Conservation (phyloP, 2,329 filamentous ascomycete genomes). For the Talaromyces sp. region DNA sequence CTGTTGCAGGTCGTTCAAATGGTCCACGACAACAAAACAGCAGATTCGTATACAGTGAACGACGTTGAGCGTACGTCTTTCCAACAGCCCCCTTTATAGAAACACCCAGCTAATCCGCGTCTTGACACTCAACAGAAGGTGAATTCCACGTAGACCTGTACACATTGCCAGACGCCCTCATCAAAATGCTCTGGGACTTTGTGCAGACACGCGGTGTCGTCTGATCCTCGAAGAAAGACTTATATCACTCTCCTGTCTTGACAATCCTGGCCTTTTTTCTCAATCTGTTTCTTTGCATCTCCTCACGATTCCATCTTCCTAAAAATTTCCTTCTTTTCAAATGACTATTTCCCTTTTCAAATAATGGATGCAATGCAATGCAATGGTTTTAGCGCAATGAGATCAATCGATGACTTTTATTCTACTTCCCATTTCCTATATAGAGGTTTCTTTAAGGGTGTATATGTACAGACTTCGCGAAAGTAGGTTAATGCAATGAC, state of each 20-base stretch:
- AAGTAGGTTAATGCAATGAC: not conserved
- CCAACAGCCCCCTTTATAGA: conserved; percentile 2
- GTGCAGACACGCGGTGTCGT: conserved; percentile 48
- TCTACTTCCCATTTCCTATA: too few species aligned
- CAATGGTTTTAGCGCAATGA: conserved; percentile 5
- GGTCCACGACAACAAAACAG: conserved; percentile 94
- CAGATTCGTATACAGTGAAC: conserved; percentile 94
- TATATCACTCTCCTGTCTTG: not conserved
- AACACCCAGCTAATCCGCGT: not conserved
- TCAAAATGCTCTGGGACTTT: conserved; percentile 96
- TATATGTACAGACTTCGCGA: not conserved
- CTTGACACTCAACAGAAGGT: conserved; percentile 59
- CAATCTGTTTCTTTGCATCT: not conserved
- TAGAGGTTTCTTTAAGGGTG: not conserved
- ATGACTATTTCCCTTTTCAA: not conserved
- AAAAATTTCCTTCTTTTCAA: not conserved
- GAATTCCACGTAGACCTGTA: conserved; percentile 98
- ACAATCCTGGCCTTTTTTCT: not conserved
- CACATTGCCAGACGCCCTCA: conserved; percentile 84
- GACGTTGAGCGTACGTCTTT: conserved; percentile 79
- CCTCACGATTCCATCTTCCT: conserved; percentile 12
- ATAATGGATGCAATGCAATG: conserved; percentile 10
- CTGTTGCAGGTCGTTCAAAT: conserved; percentile 92
- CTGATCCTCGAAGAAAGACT: conserved; percentile 22
- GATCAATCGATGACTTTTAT: conserved; percentile 1